Percentiles rank a stretch among this genome's conserved stretches.
These are phyloP conservation scores for Ustilago curta DNA, from an alignment of 1,284 basidiomycete genomes.

Conservation along the genomic window DNA sequence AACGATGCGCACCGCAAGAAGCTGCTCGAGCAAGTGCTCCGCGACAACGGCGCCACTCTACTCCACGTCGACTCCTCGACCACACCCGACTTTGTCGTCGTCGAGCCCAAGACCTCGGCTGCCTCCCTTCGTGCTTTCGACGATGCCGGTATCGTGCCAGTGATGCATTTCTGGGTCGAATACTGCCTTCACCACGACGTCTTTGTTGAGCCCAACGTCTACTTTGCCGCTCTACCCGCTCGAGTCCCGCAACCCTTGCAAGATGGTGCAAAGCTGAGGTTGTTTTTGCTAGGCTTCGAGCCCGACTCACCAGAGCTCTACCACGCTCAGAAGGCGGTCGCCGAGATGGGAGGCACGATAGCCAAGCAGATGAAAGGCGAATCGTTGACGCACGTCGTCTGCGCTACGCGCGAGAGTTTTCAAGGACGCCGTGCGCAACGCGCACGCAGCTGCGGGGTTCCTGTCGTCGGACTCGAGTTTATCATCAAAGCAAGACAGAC, in stretches of 20 bases:
- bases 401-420: slow-evolving; percentile 32
- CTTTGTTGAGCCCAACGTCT: slow-evolving; percentile 39
- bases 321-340: slow-evolving; percentile 49
- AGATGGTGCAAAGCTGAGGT: slow-evolving; percentile 20
- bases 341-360: slow-evolving; percentile 44
- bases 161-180: slow-evolving; percentile 62
- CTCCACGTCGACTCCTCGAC: slow-evolving; percentile 2
- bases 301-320: slow-evolving; percentile 50
- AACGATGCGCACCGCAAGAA: slow-evolving; percentile 25
- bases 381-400: slow-evolving; percentile 50
- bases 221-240: slow-evolving; percentile 51
- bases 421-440: slow-evolving; percentile 30
- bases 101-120: slow-evolving; percentile 25
- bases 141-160: slow-evolving; percentile 22
- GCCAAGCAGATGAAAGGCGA: slow-evolving; percentile 37
- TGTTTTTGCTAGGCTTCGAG: slow-evolving; percentile 50
- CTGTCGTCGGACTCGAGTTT: slow-evolving; percentile 44
- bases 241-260: slow-evolving; percentile 37
- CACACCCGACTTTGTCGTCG: slow-evolving; percentile 30
- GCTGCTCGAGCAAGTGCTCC: slow-evolving; percentile 37
- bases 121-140: slow-evolving; percentile 8
- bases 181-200: slow-evolving; percentile 54
- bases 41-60: slow-evolving; percentile 32
- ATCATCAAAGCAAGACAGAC: slow-evolving; percentile 30
- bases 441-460: slow-evolving; percentile 36